These are phyloP conservation scores for Solanum arcanum DNA, from an alignment of 257 asterid genomes.

Conservation along the genomic window DNA sequence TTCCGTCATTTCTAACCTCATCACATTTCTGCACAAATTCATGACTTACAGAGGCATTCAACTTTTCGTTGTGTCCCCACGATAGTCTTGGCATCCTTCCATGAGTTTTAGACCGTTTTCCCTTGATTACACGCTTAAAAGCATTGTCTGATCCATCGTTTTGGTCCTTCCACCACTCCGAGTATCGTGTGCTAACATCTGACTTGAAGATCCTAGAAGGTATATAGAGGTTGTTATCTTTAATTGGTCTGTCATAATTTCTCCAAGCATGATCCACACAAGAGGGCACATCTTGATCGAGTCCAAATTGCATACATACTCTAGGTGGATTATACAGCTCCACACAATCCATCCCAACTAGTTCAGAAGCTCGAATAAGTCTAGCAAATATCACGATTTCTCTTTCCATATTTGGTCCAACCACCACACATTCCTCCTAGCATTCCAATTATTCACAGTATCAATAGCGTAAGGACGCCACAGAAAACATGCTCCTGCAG, in stretches of 20 bases:
- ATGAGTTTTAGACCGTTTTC: not conserved
- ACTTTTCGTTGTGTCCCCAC: not conserved
- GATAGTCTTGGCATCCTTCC: not conserved
- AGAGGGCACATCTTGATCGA: constrained; percentile 16
- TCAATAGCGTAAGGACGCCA: constrained; percentile 28
- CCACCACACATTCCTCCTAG: not conserved
- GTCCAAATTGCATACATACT: constrained; percentile 37
- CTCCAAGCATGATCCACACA: constrained; percentile 10
- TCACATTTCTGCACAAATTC: too few species aligned
- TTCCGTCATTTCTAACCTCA: too few species aligned
- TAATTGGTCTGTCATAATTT: constrained; percentile 8
- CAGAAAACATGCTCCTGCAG: not conserved
- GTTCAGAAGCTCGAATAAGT: constrained; percentile 16
- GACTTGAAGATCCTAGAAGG: constrained; percentile 15
- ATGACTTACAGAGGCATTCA: too few species aligned
- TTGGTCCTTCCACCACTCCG: constrained; percentile 19
- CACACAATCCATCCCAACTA: constrained; percentile 22
- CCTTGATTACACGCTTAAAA: not conserved
- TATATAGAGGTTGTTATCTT: constrained; percentile 14
- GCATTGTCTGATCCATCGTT: not conserved
- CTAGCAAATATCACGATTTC: constrained; percentile 6
- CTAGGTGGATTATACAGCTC: constrained; percentile 36
- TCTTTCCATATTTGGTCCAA: not conserved
- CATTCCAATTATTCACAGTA: not conserved
- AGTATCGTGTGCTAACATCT: constrained; percentile 9